Evolutionary conservation across 768 basidiomycete species (phyloP), one percentile per base, ranked within the genome.

Genomic region (Xerocomellus chrysenteron): DNA sequence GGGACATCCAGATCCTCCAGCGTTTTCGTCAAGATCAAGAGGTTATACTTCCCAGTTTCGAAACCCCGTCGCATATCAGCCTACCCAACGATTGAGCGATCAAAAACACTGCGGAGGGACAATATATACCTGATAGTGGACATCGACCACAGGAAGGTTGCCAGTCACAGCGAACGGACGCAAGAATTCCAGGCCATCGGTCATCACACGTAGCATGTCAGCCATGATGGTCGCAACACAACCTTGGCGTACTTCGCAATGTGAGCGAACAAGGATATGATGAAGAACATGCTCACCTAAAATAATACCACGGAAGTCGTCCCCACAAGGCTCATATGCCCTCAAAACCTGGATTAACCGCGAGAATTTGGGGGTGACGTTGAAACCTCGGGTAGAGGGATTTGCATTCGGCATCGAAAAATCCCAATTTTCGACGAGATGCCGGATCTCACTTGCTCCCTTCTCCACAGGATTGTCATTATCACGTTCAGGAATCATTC

Each of bases 291-390:
- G 36, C 67, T 54, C 61, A 90, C 90, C 88, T 59, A 90, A 78
- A 28, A 92, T 68, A 24, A 92, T 76, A 16, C 83, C 87, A 44
- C 87, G 82, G 64, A 92, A 91, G 5, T 67, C 61, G 49, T 83
- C 78, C 6, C 82, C 82, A 46, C 80, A 76, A 14, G 76, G 71
- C 55, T 77, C 75, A 64, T 80, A 86, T 1, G 80, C 76, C 54
- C 78, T 78, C 41, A 92, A 74, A 43, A 84, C 71, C 46, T 89
- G 80, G 3, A 86, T 73, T 26, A 92, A 67, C 60, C 76, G 80
- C 41, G 79, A 62, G 57, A 91, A 83, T 57, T 92, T 91, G 1
- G 82, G 82, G 0, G 85, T 82, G 17, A 88, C 81, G 62, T 92
- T 92, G 65, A 82, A 85, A 6, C 82, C 77, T 51, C 72, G 71